Base-by-base conservation (phyloP, 805 yeast species). In the Suhomyces emberorum region DNA sequence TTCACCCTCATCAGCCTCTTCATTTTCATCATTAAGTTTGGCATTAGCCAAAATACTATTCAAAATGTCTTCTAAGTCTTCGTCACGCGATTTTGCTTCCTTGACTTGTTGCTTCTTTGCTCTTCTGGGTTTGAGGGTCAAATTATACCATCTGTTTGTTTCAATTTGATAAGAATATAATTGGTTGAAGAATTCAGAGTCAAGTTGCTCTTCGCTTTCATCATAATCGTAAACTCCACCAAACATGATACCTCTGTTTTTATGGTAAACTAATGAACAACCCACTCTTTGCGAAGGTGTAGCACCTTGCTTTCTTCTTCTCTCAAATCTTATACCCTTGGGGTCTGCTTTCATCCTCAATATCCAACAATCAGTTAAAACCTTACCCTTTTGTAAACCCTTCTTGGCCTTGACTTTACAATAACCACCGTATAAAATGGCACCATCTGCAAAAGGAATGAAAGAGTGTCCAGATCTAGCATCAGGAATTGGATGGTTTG, bases 201-300 rank as follows among this genome's bases (percentile, higher is more conserved):
- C 91, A 42, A 91, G 64, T 36, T 84, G 77, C 61, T 93, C 98
- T 58, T 91, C 98, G 10, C 96, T 91, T 61, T 91, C 98, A 49
- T 89, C 96, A 43, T 76, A 85, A 59, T 91, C 98, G 52, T 77
- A 89, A 10, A 93, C 98, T 50, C 98, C 98, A 25, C 98, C 98
- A 65, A 91, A 93, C 54, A 89, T 52, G 7, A 91, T 74, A 39
- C 97, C 97, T 65, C 97, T 79, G 40, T 95, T 95, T 50, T 86
- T 84, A 61, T 91, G 98, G 46, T 72, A 72, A 7, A 81, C 88
- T 81, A 91, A 77, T 3, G 95, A 81, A 54, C 95, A 84, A 0
- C 98, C 98, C n/a, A 87, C 96, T 50, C 98, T 75, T 10, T 97
- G 85, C 1, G 91, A 77, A 3, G 97, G 97, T 42, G 82, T 88